Conservation (phyloP, 805 yeast species). For the Kluyveromyces dobzhanskii region DNA sequence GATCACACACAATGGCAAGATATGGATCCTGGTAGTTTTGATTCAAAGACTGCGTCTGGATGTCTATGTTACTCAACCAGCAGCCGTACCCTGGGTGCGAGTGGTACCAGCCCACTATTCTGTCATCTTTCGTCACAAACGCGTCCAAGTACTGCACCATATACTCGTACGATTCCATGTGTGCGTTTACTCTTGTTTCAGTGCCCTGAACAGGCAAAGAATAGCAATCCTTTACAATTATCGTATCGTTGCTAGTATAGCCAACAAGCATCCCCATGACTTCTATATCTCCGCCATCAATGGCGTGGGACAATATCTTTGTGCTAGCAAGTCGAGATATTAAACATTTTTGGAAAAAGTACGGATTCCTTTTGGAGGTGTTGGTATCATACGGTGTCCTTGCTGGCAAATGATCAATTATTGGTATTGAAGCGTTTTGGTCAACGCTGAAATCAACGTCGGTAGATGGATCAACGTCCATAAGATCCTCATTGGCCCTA, state of each 20-base stretch:
- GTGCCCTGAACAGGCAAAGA: conserved; percentile 93
- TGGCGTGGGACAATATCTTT: conserved; percentile 75
- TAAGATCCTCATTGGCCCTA: background rate
- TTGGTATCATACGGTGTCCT: background rate
- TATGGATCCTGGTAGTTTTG: conserved; percentile 90
- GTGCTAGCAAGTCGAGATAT: conserved; percentile 64
- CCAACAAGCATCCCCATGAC: conserved; percentile 96
- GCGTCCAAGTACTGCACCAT: conserved; percentile 75
- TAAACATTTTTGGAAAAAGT: conserved; percentile 14
- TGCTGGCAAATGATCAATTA: background rate
- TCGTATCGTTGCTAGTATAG: conserved; percentile 42
- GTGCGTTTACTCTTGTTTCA: conserved; percentile 92
- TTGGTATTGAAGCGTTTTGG: background rate
- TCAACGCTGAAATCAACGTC: background rate
- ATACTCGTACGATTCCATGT: conserved; percentile 87
- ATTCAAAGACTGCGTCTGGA: conserved; percentile 76
- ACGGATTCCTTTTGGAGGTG: conserved; percentile 6
- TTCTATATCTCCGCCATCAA: conserved; percentile 79
- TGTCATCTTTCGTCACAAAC: conserved; percentile 43
- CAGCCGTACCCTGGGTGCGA: conserved; percentile 98
- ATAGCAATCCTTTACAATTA: conserved; percentile 73
- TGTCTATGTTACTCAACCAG: conserved; percentile 91
- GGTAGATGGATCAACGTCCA: too few relatives aligned
- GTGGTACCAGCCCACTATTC: conserved; percentile 96
- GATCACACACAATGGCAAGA: conserved; percentile 82